These are phyloP conservation scores for Monarda citriodora DNA, from an alignment of 305 asterid species.

Conservation along the genomic window DNA sequence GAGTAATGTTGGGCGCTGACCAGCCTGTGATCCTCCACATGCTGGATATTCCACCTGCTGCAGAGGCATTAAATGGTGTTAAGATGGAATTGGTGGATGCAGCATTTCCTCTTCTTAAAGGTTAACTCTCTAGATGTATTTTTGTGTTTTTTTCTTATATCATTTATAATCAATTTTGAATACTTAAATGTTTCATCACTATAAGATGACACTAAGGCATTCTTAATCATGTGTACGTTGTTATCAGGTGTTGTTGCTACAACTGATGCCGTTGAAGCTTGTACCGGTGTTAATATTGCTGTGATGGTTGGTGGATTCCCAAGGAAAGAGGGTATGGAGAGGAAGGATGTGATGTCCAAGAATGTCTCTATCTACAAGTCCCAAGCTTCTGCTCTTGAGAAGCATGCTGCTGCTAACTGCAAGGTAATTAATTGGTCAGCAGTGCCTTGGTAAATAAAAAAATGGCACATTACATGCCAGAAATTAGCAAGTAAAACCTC, in stretches of 20 bases:
- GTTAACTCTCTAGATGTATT: slow-evolving; percentile 24
- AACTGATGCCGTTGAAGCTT: slow-evolving; percentile 84
- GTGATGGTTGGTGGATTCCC: slow-evolving; percentile 99
- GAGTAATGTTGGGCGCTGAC: slow-evolving; percentile 84
- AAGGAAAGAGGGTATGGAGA: slow-evolving; percentile 96
- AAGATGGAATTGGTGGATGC: slow-evolving; percentile 92
- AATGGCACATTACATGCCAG: too few species aligned
- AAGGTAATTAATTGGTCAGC: slow-evolving; percentile 51
- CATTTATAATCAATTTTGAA: neutral
- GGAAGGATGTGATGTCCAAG: slow-evolving; percentile 98
- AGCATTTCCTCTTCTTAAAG: slow-evolving; percentile 91
- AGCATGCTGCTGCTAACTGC: slow-evolving; percentile 90
- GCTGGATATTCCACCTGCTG: slow-evolving; percentile 91
- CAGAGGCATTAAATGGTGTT: slow-evolving; percentile 89
- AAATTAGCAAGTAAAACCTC: too few species aligned
- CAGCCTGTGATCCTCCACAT: slow-evolving; percentile 94
- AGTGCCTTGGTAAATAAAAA: neutral
- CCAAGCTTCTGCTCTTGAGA: slow-evolving; percentile 95
- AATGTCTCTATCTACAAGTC: slow-evolving; percentile 94
- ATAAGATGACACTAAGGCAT: neutral
- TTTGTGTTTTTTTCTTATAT: neutral
- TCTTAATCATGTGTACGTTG: neutral
- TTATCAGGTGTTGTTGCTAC: slow-evolving; percentile 89
- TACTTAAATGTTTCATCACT: slow-evolving; percentile 1
- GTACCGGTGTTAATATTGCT: slow-evolving; percentile 86